These are phyloP conservation scores for Dactylis glomerata DNA, from an alignment of 176 grass and related monocot genomes.

Conservation along the genomic window DNA sequence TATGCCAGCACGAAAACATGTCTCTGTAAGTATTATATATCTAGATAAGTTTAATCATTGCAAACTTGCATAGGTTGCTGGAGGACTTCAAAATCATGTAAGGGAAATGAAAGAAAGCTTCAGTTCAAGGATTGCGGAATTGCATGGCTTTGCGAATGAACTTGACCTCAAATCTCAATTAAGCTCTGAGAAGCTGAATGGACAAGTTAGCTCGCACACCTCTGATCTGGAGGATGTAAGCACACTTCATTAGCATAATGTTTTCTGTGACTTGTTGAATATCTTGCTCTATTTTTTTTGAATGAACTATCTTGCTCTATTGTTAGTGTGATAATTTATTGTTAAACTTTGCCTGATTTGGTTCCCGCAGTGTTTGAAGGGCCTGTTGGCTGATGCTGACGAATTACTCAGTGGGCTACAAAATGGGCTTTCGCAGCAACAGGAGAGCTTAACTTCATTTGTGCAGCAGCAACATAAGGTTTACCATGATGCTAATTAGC, in stretches of 20 bases:
- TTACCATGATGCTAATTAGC: conserved; percentile 1
- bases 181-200: conserved; percentile 58
- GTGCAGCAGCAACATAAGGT: conserved; percentile 66
- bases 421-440: conserved; percentile 51
- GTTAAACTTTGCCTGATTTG: not conserved
- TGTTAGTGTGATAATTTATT: not conserved
- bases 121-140: conserved; percentile 41
- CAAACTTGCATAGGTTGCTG: conserved; percentile 47
- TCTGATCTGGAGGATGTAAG: conserved; percentile 71
- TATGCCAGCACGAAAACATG: conserved; percentile 19
- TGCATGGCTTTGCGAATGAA: conserved; percentile 54
- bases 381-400: conserved; percentile 58
- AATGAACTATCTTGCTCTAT: not conserved
- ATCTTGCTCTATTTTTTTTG: not conserved
- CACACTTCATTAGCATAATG: conserved; percentile 13
- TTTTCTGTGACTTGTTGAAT: not conserved
- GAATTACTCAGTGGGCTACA: conserved; percentile 51
- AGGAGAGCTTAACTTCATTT: conserved; percentile 51
- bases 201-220: conserved; percentile 51
- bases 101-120: conserved; percentile 50
- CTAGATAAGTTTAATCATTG: not conserved
- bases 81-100: conserved; percentile 50
- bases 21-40: not conserved
- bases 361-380: conserved; percentile 58
- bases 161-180: conserved; percentile 42